Evolutionary conservation across 345 rosid genomes (phyloP).

Genomic region (Anastatica hierochuntica): DNA sequence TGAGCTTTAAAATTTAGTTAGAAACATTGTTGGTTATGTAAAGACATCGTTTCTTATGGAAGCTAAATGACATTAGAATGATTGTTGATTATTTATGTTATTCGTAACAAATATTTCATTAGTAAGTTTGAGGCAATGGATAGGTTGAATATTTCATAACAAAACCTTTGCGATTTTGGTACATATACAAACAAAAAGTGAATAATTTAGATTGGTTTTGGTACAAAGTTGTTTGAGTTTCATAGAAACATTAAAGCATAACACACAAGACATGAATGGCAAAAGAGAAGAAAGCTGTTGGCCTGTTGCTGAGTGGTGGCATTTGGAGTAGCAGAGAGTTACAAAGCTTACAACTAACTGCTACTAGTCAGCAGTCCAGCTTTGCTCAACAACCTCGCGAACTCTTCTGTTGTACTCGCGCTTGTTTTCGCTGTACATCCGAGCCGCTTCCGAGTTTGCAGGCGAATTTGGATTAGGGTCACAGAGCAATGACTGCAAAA

Average conservation of each 20-base stretch:
- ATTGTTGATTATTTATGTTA: too few relatives aligned
- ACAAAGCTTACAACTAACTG: constrained; percentile 21
- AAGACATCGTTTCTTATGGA: too few relatives aligned
- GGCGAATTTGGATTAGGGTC: constrained; percentile 84
- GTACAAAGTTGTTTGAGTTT: constrained; percentile 17
- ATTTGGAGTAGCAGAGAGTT: constrained; percentile 7
- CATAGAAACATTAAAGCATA: constrained; percentile 21
- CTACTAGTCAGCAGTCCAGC: constrained; percentile 65
- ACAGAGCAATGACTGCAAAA: constrained; percentile 54
- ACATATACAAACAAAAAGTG: constrained; percentile 16
- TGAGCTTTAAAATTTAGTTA: too few relatives aligned
- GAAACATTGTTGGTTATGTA: too few relatives aligned
- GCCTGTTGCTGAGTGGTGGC: constrained; percentile 16
- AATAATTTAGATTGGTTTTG: constrained; percentile 8
- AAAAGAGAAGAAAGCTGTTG: constrained; percentile 17
- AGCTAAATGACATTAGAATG: too few relatives aligned
- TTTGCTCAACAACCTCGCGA: constrained; percentile 64
- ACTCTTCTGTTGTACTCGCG: constrained; percentile 67
- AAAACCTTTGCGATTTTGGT: background rate
- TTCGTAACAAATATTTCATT: too few relatives aligned
- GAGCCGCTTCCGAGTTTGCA: constrained; percentile 84
- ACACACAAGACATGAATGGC: constrained; percentile 12
- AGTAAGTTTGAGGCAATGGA: too few relatives aligned
- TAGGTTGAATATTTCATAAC: too few relatives aligned
- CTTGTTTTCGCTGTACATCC: constrained; percentile 71